Evolutionary conservation across 371 early-diverging fungal species (phyloP).

Genomic region (Circinella minor): DNA sequence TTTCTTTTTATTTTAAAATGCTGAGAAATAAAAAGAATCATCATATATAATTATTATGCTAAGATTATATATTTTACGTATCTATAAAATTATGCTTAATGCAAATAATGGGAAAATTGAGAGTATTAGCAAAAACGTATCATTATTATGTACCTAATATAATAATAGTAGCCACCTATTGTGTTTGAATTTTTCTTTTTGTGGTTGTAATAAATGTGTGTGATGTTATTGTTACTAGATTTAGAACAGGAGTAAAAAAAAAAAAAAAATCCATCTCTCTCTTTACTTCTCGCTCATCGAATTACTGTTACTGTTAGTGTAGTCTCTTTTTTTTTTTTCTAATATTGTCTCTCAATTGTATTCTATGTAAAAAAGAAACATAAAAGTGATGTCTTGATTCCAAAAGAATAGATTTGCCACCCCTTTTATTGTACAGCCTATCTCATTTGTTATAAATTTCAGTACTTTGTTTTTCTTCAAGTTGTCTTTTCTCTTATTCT

Average conservation of each 20-base stretch:
- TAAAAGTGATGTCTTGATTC: background rate
- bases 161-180: slow-evolving; percentile 5
- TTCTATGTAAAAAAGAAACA: background rate
- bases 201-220: background rate
- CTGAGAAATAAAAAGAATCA: no score
- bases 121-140: background rate
- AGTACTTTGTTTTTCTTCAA: background rate
- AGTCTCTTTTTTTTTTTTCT: no score
- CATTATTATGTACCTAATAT: background rate
- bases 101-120: background rate
- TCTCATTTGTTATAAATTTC: slow-evolving; percentile 14
- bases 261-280: background rate
- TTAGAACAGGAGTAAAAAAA: slow-evolving; percentile 3
- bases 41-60: no score
- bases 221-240: background rate
- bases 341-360: no score
- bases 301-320: background rate
- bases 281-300: background rate
- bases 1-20: no score
- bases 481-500: slow-evolving; percentile 19
- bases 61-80: no score
- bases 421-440: slow-evolving; percentile 13
- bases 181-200: slow-evolving; percentile 1
- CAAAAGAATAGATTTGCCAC: slow-evolving; percentile 19
- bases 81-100: no score